Evolutionary conservation across 108 stramenopile species (phyloP).

Genomic region (Pseudonitzschia delicatissima): DNA sequence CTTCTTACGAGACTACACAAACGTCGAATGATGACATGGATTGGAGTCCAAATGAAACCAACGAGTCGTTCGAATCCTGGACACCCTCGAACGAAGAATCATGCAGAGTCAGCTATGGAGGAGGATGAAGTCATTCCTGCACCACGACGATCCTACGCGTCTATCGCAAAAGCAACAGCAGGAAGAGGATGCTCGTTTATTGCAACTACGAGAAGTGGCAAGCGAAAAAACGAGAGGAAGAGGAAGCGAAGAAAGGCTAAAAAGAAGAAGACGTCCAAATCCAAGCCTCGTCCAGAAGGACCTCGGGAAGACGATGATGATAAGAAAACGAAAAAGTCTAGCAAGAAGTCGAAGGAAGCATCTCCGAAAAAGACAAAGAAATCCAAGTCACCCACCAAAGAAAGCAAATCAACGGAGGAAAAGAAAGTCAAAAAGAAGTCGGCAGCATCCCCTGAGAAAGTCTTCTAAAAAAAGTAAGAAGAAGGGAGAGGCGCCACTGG

Average conservation of each 20-base stretch:
- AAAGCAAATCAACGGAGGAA: background rate
- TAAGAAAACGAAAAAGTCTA: conserved; percentile 2
- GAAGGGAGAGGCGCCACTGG: background rate
- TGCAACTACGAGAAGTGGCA: too few relatives aligned
- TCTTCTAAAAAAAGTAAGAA: background rate
- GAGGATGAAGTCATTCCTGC: background rate
- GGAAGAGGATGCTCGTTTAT: too few relatives aligned
- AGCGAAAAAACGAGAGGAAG: too few relatives aligned
- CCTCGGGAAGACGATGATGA: background rate
- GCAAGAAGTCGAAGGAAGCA: background rate
- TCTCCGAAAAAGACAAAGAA: background rate
- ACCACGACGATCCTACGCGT: too few relatives aligned
- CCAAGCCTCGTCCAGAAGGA: background rate
- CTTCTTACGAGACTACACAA: too few relatives aligned
- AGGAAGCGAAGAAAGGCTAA: too few relatives aligned
- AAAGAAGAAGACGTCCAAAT: background rate
- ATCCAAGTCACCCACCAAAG: background rate
- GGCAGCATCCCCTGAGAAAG: background rate
- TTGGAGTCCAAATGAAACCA: background rate
- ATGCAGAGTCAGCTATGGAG: background rate
- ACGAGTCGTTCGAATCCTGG: too few relatives aligned
- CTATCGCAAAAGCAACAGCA: too few relatives aligned
- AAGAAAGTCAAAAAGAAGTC: background rate
- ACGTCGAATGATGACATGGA: background rate
- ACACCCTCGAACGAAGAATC: background rate